Evolutionary conservation across 148 eudicot species (phyloP).

Genomic region (Selenicereus undatus): DNA sequence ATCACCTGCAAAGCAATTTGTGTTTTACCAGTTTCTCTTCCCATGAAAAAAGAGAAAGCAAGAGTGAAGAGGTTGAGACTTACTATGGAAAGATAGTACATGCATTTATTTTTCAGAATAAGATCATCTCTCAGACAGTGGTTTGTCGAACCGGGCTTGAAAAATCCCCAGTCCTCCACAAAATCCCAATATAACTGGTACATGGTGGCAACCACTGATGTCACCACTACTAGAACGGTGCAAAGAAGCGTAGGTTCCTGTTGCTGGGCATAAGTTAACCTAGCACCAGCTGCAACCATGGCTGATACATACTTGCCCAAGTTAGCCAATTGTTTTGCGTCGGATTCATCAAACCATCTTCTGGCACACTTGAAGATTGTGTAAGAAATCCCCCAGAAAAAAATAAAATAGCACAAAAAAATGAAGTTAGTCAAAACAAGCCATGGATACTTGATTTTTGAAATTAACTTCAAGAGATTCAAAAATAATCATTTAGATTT

Average conservation of each 20-base stretch:
- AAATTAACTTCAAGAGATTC: not conserved
- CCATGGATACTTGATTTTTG: not conserved
- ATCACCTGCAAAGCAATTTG: conserved; percentile 40
- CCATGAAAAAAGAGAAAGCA: not conserved
- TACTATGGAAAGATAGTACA: conserved; percentile 85
- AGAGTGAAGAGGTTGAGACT: conserved; percentile 21
- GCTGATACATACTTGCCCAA: conserved; percentile 96
- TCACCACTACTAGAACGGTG: conserved; percentile 60
- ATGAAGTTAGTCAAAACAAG: not conserved
- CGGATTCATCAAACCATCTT: conserved; percentile 74
- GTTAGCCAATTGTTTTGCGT: conserved; percentile 64
- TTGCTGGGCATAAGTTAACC: conserved; percentile 63
- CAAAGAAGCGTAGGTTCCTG: conserved; percentile 40
- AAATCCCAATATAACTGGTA: conserved; percentile 98
- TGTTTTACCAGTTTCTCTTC: not conserved
- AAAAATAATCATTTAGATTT: no score
- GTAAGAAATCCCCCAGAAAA: not conserved
- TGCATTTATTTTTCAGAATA: conserved; percentile 63
- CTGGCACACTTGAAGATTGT: conserved; percentile 64
- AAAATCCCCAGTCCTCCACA: conserved; percentile 90
- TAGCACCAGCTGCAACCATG: conserved; percentile 95
- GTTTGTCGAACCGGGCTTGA: conserved; percentile 60
- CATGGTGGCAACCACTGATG: conserved; percentile 71
- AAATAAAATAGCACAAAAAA: not conserved
- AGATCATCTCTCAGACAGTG: conserved; percentile 86